Evolutionary conservation across 1,284 basidiomycete genomes (phyloP), one percentile per base, ranked within the genome.

Genomic region (Taiwanofungus camphoratus): DNA sequence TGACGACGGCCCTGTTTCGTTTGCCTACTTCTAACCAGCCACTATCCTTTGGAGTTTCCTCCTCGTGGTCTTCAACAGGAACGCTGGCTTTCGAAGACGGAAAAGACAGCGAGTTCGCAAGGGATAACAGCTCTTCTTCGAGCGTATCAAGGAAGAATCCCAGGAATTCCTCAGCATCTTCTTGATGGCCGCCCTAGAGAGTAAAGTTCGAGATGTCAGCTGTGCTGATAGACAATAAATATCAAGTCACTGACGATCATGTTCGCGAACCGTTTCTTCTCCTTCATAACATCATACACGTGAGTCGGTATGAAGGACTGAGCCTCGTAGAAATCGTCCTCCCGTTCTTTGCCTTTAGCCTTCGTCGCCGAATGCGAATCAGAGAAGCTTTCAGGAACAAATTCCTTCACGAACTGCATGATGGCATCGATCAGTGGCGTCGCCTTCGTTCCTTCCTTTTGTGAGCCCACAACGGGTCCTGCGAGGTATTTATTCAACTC

Each of bases 121-220:
- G 69, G 1, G 74, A 73, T 3, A 92, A 67, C 12, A 98, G 65
- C 66, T 99, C 95, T 59, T 99, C 95, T 63, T 97, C 93, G 3
- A 99, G 70, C 0, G 92, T 92, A 61, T 97, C 93, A 34, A 98
- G 73, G 68, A 92, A 94, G 68, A 97, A 96, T 7, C 95, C 94
- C n/a, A 98, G 73, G 66, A 97, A 99, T 66, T 99, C 95, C 64
- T 99, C 94, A 1, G 95, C 95, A 50, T 99, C 95, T 66, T 99
- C 95, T 68, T 99, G 95, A 51, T 93, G 89, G 0, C 94, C 94
- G 24, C 89, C 81, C 76, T 92, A 48, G 3, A 52, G 40, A 35
- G 34, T 13, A 31, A 40, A 27, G 6, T 47, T 22, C 37, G 8
- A 26, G 44, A 15, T 15, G 36, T 21, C 18, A 35, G 24, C 41